Base-by-base conservation (phyloP, 2,329 filamentous ascomycete genomes). In the Phaeosphaeria sp. region DNA sequence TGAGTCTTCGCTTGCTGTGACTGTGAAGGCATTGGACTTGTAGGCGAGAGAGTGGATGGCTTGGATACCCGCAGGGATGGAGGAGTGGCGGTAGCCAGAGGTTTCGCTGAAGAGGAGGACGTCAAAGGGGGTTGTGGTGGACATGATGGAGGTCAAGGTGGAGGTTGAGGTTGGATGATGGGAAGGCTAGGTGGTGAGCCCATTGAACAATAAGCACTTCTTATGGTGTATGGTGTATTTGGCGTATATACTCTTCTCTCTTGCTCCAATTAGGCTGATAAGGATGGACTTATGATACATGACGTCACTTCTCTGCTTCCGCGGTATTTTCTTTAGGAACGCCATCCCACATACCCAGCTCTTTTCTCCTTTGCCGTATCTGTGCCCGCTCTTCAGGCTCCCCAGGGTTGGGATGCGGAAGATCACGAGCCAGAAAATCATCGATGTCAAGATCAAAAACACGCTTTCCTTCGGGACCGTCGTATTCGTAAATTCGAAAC, bases 71-170 rank as follows among this genome's bases (percentile, higher is more conserved):
- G 65, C 45, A 2, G 64, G 56, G 6, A 74, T 73, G 24, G 67
- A 73, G 24, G 50, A 51, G 46, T 73, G 71, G n/a, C 69, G 68
- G 59, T 73, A 73, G 40, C 57, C 61, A 8, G 60, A 51, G 24
- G 69, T 72, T 52, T 71, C 72, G 52, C 61, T 68, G 60, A 73
- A 73, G 48, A 73, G 42, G 18, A 73, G 59, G 21, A 69, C 53
- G 11, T 56, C 48, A 48, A 66, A 51, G 24, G 61, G 51, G 9
- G 44, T 2, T 7, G 8, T 50, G 30, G 43, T 8, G 48, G 21
- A 15, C 54, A 53, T 57, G 24, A 18, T 33, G 47, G 27, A 52
- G 24, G 25, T 33, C 24, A 18, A 39, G 8, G 1, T n/a, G 15
- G 17, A n/a, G 13, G 30, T 8, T 17, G 11, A 6, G 22, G 11